Evolutionary conservation across 108 stramenopile genomes (phyloP), one percentile per base, ranked within the genome.

Genomic region (Tribonema minus): DNA sequence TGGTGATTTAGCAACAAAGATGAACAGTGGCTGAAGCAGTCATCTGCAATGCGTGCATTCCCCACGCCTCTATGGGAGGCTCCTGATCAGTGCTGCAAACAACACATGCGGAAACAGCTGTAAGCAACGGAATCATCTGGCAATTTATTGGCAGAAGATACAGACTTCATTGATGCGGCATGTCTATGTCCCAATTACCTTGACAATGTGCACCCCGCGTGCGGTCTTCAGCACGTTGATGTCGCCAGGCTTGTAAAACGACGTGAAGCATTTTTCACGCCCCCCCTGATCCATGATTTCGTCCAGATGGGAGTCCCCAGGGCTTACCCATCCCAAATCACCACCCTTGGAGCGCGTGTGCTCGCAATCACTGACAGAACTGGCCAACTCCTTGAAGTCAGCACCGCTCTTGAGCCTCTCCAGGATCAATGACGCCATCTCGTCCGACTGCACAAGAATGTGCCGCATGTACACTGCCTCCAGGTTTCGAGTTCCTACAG

Each of bases 231-330:
- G 32, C 28, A 80, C 32, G 23, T 46, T 7, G 29, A 85, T 76
- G 59, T 85, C 85, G 0, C 85, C 85, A 25, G 85, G 85, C 77
- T 85, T 85, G 65, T 68, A 64, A n/a, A n/a, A n/a, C n/a, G n/a
- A n/a, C 46, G 9, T 54, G 15, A 54, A 54, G 46, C 46, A 54
- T 20, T 9, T 20, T 54, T 54, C 46, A 15, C 46, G 9, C 20
- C 15, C 46, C 9, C 15, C 46, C 9, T 15, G 46, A 54, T 9
- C 46, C 20, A 54, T 54, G 46, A 54, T 54, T 9, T 54, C 46
- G 20, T 54, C 46, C 20, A 54, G 20, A 54, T 54, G 46, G 20
- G 46, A 15, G 46, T 54, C 46, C 20, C 15, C 69, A n/a, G 1
- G 20, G n/a, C 9, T 0, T 20, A 63, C 72, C 76, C 28, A 32